These are phyloP conservation scores for Zygosaccharomyces pseudorouxii DNA, from an alignment of 805 yeast species.

Conservation along the genomic window DNA sequence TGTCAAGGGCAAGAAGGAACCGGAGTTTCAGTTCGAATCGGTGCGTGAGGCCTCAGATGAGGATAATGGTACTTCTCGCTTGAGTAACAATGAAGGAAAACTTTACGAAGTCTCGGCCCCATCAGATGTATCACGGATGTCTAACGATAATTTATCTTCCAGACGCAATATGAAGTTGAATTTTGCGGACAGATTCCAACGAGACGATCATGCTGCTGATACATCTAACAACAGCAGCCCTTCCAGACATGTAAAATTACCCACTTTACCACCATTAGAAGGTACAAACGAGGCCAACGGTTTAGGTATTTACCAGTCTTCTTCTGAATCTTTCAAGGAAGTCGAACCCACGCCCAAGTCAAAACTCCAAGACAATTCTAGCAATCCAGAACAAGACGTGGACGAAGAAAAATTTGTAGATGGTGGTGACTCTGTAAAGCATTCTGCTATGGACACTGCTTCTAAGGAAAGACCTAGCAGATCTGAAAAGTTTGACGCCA, in stretches of 20 bases:
- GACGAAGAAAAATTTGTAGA: conserved; percentile 14
- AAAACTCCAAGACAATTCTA: conserved; percentile 20
- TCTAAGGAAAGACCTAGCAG: background rate
- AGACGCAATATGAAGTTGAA: conserved; percentile 33
- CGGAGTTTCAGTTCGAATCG: conserved; percentile 30
- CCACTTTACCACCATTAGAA: conserved; percentile 31
- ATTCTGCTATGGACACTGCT: background rate
- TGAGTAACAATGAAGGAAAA: conserved; percentile 25
- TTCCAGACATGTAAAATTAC: conserved; percentile 20
- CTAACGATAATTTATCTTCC: background rate
- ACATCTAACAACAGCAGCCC: conserved; percentile 5
- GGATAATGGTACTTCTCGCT: conserved; percentile 16
- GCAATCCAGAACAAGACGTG: conserved; percentile 4
- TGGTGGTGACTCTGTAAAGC: conserved; percentile 4
- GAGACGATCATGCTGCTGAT: background rate
- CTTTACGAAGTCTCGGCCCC: conserved; percentile 22
- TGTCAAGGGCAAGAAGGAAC: conserved; percentile 21
- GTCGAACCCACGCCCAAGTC: conserved; percentile 7
- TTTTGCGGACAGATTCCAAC: conserved; percentile 39
- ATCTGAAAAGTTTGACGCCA: background rate
- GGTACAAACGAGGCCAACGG: conserved; percentile 22
- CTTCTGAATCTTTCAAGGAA: conserved; percentile 10
- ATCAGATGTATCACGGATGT: conserved; percentile 4
- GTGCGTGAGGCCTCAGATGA: conserved; percentile 24
- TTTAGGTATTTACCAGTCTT: conserved; percentile 28